These are phyloP conservation scores for Crithidia expoeki DNA, from an alignment of 208 protist species.

Conservation along the genomic window DNA sequence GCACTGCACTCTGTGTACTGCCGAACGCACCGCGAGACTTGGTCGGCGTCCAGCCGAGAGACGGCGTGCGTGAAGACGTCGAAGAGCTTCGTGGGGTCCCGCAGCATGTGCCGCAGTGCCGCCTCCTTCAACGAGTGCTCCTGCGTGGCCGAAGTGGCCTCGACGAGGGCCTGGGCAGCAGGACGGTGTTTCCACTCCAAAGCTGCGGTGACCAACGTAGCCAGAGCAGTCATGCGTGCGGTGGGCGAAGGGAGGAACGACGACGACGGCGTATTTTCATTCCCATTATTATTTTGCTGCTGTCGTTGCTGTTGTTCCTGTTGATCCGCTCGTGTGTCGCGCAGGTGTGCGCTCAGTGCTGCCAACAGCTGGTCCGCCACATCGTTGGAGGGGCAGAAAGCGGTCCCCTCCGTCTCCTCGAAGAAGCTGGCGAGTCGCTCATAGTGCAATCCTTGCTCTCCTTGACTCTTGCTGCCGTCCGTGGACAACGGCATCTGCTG, in stretches of 20 bases:
- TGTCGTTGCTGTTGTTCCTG: background rate
- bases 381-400: constrained; percentile 15
- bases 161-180: constrained; percentile 29
- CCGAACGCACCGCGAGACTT: constrained; percentile 42
- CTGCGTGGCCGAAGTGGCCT: constrained; percentile 35
- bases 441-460: background rate
- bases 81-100: constrained; percentile 41
- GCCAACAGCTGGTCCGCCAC: constrained; percentile 16
- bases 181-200: constrained; percentile 43
- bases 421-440: constrained; percentile 32
- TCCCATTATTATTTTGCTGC: background rate
- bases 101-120: constrained; percentile 56
- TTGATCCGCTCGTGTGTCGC: background rate
- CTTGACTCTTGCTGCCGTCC: background rate
- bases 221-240: constrained; percentile 6
- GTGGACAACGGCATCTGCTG: background rate
- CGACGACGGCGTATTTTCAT: background rate
- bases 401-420: constrained; percentile 12
- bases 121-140: constrained; percentile 41
- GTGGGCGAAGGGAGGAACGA: background rate
- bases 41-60: constrained; percentile 41
- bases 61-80: constrained; percentile 51
- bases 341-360: constrained; percentile 17
- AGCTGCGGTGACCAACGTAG: constrained; percentile 28
- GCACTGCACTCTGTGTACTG: constrained; percentile 20